Evolutionary conservation across 129 eudicot genomes (phyloP), one percentile per base, ranked within the genome.

Genomic region (Chrysanthemum makinoi): DNA sequence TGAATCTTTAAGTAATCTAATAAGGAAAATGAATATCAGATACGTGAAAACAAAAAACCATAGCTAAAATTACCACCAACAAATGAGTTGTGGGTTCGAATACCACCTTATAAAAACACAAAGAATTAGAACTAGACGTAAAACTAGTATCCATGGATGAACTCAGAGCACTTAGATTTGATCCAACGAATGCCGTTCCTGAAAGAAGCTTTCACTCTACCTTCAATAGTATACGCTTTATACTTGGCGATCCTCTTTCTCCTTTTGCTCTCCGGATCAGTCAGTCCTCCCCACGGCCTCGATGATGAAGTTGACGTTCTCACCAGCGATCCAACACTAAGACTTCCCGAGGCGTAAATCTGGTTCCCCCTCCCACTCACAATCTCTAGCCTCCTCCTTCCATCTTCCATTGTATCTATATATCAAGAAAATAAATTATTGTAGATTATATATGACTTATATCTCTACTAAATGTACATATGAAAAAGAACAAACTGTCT

Each of bases 161-260:
- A 74, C 57, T 79, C 80, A 46, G 91, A 87, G 78, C 91, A 89
- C 75, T 88, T 88, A 35, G 84, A 74, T 70, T 86, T 91, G 78
- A 91, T 69, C 96, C 97, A 91, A 15, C 90, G 88, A 33, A 91
- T 56, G 20, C 96, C 96, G 28, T 72, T 91, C 48, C 72, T 84
- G 6, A 91, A 68, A 2, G 97, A 91, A 75, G 88, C 84, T 61
- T 91, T 91, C 46, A 91, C 84, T 48, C 86, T 80, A 2, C 97
- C 93, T 86, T 91, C 91, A 54, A 86, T 76, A 0, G 84, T 78
- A 70, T 91, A 91, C 20, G 83, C 87, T 69, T 88, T 91, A 59
- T 91, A 91, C 80, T 68, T 86, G 0, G 89, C 96, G 11, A 91
- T 77, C 64, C 97, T 72, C 79, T 91, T 91, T 68, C 77, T 80